These are phyloP conservation scores for Aspergillus kassunensis DNA, from an alignment of 495 filamentous ascomycete species.

Conservation along the genomic window DNA sequence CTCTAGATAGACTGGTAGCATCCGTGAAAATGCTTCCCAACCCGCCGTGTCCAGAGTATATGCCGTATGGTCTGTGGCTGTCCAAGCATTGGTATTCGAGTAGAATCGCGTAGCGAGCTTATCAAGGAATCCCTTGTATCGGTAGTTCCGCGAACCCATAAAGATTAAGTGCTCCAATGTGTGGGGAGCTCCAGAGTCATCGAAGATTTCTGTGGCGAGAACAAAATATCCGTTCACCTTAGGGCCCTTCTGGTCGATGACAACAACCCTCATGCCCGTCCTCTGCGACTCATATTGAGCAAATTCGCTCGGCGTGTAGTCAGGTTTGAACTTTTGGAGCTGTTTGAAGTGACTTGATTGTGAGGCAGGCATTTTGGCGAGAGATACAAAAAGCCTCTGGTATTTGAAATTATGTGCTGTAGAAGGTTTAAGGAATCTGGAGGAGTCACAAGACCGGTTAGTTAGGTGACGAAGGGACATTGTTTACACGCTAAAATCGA, in stretches of 20 bases:
- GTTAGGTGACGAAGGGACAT: neutral
- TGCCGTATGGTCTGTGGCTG: conserved; percentile 87
- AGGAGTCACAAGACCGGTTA: conserved; percentile 2
- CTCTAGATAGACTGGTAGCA: conserved; percentile 92
- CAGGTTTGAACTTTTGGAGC: conserved; percentile 76
- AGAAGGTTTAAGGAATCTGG: conserved; percentile 15
- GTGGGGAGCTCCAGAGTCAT: conserved; percentile 93
- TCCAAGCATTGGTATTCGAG: conserved; percentile 95
- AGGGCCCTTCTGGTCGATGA: conserved; percentile 87
- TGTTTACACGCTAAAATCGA: neutral
- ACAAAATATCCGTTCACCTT: conserved; percentile 94
- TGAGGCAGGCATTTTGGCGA: conserved; percentile 37
- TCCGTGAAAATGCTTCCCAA: conserved; percentile 93
- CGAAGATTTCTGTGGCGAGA: conserved; percentile 93
- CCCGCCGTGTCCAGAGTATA: conserved; percentile 93
- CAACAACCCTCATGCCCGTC: conserved; percentile 90
- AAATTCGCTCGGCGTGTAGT: conserved; percentile 81
- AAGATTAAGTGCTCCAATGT: conserved; percentile 96
- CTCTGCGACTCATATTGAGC: conserved; percentile 84
- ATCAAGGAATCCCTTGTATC: conserved; percentile 91
- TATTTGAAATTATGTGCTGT: conserved; percentile 13
- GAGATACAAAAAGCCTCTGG: conserved; percentile 17
- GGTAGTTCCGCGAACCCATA: conserved; percentile 94
- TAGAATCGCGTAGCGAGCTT: conserved; percentile 91
- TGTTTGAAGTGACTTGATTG: conserved; percentile 64